Percentiles rank a stretch among this genome's conserved stretches.
These are phyloP conservation scores for Myxozyma udenii DNA, from an alignment of 805 yeast species.

Conservation along the genomic window DNA sequence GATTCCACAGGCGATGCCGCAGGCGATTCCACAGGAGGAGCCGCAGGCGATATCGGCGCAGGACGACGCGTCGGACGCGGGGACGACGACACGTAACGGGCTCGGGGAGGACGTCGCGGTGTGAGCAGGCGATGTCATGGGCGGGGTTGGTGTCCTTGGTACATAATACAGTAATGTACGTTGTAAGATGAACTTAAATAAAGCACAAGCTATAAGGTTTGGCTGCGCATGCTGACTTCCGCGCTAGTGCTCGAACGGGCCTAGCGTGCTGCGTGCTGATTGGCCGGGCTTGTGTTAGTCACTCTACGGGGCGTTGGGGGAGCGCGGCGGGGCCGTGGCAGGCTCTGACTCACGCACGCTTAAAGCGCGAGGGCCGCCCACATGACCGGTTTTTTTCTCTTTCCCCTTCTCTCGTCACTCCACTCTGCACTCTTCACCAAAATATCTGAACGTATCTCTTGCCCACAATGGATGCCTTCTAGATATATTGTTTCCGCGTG, in stretches of 20 bases:
- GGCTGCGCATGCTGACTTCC: too few relatives aligned
- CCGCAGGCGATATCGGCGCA: background rate
- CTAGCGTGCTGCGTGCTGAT: constrained; percentile 1
- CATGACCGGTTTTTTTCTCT: background rate
- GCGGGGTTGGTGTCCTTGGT: too few relatives aligned
- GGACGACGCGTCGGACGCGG: background rate
- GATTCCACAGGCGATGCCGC: background rate
- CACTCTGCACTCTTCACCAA: background rate
- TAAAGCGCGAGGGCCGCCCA: constrained; percentile 7
- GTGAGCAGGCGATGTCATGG: too few relatives aligned
- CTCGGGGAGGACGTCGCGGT: too few relatives aligned
- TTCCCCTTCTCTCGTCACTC: constrained; percentile 1
- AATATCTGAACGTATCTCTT: constrained; percentile 3
- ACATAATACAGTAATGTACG: too few relatives aligned
- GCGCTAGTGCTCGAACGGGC: too few relatives aligned
- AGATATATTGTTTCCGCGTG: constrained; percentile 4
- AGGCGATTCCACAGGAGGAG: background rate
- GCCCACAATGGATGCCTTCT: constrained; percentile 19
- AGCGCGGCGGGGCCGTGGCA: constrained; percentile 7
- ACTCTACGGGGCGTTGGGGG: constrained; percentile 1
- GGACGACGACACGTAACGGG: too few relatives aligned
- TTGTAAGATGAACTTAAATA: too few relatives aligned
- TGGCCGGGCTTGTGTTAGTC: constrained; percentile 22
- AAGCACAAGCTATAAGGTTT: too few relatives aligned
- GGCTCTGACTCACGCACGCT: constrained; percentile 19